phyloP scores from a whole-genome alignment of 139 green algal species.

The Chlorella vulgaris region DNA sequence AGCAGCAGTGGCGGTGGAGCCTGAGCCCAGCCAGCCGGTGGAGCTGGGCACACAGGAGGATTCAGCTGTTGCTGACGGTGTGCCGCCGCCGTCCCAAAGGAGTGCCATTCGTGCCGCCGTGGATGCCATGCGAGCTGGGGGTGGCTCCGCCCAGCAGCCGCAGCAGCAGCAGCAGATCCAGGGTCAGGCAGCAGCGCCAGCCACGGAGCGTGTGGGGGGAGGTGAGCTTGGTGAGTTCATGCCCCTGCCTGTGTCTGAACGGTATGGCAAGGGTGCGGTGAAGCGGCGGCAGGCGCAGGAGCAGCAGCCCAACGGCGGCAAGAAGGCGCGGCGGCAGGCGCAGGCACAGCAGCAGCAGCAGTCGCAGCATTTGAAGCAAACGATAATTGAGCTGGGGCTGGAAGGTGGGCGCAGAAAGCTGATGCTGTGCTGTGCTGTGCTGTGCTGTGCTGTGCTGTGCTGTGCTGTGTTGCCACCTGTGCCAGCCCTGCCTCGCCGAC shows the following conservation, averaged over 20 bases:
- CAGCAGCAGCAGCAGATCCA: not conserved
- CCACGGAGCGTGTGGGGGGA: not conserved
- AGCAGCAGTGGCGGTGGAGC: not conserved
- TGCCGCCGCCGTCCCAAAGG: not conserved
- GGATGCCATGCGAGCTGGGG: conserved; percentile 25
- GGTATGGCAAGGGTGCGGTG: conserved; percentile 31
- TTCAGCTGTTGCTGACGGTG: not conserved
- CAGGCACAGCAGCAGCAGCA: not conserved
- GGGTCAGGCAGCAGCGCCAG: not conserved
- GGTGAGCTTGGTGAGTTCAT: conserved; percentile 48
- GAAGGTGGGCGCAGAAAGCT: not conserved
- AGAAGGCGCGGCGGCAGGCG: not conserved
- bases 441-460: not conserved
- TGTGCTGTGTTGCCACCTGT: too few species aligned
- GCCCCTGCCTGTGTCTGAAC: conserved; percentile 51
- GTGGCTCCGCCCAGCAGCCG: not conserved
- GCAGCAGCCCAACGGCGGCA: conserved; percentile 1
- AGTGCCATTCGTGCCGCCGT: conserved; percentile 33
- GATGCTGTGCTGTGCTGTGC: not conserved
- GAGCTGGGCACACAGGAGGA: not conserved
- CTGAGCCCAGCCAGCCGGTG: too few species aligned
- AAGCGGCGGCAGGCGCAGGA: conserved; percentile 20
- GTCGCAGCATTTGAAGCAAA: conserved; percentile 16
- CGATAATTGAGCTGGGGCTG: conserved; percentile 33
- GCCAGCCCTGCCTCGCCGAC: too few species aligned